Evolutionary conservation across 768 basidiomycete genomes (phyloP), one percentile per base, ranked within the genome.

Genomic region (Mycena capillaripes): DNA sequence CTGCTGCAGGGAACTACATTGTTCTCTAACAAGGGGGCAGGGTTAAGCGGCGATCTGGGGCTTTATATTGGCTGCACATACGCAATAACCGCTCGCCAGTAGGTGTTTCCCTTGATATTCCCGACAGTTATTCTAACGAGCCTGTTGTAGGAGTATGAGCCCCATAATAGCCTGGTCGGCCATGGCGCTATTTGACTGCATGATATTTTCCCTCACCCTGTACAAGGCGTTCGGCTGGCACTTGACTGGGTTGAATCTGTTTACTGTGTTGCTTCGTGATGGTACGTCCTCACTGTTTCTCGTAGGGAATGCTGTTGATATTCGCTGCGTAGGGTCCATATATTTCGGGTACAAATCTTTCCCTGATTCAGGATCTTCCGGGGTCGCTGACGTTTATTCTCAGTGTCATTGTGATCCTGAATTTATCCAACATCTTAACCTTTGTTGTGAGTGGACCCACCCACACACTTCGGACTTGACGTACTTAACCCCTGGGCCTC

Each of bases 121-220:
- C 21, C 16, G 38, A 38, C 2, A 44, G 12, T n/a, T n/a, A n/a
- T n/a, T 38, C 16, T 59, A 34, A 2, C 19, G 9, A 29, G 57
- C 8, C 3, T 30, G 14, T 40, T 12, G 23, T 25, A 69, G 67
- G 36, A 21, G 30, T 16, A 17, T 42, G 3, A 44, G 59, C 16
- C 50, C 61, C 4, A 14, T 40, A 4, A 25, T 29, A 6, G 48
- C 67, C 2, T 69, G 67, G 67, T 27, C 11, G 11, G 34, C 36
- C n/a, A 30, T 69, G 59, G 67, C 30, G 17, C 3, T 61, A 14
- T 69, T 69, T 27, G 67, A 69, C 38, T 60, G 32, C 48, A 61
- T 50, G 34, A 69, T 69, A 5, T 50, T 69, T 34, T 16, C 25
- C 46, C 59, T 69, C 17, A 61, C 67, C 2, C 8, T 69, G 27